Conservation (phyloP, 441 rosid genomes). For the Gossypium trilobum region DNA sequence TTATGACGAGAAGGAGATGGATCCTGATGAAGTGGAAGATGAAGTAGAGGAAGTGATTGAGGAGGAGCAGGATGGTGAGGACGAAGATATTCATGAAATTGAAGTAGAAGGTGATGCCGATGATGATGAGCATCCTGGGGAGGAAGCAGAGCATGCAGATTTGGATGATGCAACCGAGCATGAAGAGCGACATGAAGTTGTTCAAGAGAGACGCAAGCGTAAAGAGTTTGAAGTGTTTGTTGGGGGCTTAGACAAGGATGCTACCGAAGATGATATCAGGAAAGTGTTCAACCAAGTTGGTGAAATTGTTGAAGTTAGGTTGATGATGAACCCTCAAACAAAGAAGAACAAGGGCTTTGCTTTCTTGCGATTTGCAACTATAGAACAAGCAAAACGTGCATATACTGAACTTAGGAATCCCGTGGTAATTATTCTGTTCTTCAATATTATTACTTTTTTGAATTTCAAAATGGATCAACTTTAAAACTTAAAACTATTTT, state of each 20-base stretch:
- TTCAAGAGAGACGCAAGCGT: slow-evolving; percentile 28
- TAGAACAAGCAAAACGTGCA: background rate
- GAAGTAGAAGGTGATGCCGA: slow-evolving; percentile 30
- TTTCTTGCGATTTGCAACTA: background rate
- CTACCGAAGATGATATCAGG: background rate
- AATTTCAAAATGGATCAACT: slow-evolving; percentile 25
- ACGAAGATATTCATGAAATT: slow-evolving; percentile 56
- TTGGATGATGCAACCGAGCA: background rate
- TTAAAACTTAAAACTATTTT: slow-evolving; percentile 20
- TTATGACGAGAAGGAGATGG: slow-evolving; percentile 28
- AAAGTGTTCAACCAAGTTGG: background rate
- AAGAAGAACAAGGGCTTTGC: background rate
- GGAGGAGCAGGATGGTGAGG: slow-evolving; percentile 57
- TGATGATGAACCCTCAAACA: background rate
- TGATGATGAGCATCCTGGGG: slow-evolving; percentile 47
- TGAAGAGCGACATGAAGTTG: background rate
- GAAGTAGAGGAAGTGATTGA: slow-evolving; percentile 45
- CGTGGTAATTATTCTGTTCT: background rate
- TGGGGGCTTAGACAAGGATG: background rate
- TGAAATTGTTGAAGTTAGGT: background rate
- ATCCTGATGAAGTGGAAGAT: slow-evolving; percentile 30
- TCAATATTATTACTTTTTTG: slow-evolving; percentile 18
- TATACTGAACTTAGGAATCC: background rate
- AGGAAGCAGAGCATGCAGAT: slow-evolving; percentile 45
- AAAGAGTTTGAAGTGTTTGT: background rate